Conservation (phyloP, 176 grass and related monocot species). For the Alopecurus myosuroides region DNA sequence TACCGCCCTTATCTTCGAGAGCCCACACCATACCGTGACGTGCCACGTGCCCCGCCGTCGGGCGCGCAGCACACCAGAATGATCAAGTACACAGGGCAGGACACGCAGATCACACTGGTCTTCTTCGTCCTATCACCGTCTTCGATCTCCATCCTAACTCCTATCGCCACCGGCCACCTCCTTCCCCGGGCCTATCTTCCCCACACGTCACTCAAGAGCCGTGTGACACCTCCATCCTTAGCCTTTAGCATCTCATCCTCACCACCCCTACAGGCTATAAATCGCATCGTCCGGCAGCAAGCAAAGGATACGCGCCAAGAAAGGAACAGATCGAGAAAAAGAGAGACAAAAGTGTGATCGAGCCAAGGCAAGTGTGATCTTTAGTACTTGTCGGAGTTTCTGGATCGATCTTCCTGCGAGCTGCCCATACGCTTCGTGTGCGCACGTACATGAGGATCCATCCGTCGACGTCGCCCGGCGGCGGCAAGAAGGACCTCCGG, state of each 20-base stretch:
- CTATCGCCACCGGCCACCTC: constrained; percentile 1
- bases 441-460: constrained; percentile 43
- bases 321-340: neutral
- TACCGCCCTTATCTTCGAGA: constrained; percentile 32
- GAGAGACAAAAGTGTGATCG: neutral
- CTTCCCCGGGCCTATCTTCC: constrained; percentile 29
- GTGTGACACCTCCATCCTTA: constrained; percentile 2
- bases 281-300: neutral
- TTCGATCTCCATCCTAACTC: constrained; percentile 8
- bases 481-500: constrained; percentile 49
- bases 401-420: neutral
- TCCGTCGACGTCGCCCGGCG: neutral
- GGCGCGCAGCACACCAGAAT: neutral
- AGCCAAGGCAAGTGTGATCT: neutral
- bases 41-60: neutral
- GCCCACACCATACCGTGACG: constrained; percentile 18
- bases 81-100: neutral
- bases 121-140: constrained; percentile 21
- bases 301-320: neutral
- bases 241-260: neutral
- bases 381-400: neutral
- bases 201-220: constrained; percentile 32
- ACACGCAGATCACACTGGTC: neutral
- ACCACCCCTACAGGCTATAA: constrained; percentile 32
- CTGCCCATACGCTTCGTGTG: neutral